Evolutionary conservation across 1,139 yeast genomes (phyloP).

Genomic region (Blastobotrys malaysiensis): DNA sequence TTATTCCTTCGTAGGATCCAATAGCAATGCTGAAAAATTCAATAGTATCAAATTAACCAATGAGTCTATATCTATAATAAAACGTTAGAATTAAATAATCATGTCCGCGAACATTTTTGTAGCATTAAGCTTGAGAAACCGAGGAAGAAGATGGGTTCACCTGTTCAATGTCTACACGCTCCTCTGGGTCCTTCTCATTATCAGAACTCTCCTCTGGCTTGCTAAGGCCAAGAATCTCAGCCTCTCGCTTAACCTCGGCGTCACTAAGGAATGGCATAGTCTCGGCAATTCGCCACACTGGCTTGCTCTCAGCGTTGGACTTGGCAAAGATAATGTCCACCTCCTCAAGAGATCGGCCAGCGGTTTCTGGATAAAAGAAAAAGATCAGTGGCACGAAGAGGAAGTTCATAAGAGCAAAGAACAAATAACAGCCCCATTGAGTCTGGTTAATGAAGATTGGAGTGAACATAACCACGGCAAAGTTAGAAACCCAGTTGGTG

Average conservation of each 20-base stretch:
- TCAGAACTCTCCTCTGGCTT: conserved; percentile 10
- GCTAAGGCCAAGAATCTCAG: conserved; percentile 25
- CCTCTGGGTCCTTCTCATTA: conserved; percentile 1
- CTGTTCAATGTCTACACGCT: not conserved
- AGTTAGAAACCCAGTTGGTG: conserved; percentile 48
- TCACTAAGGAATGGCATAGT: conserved; percentile 26
- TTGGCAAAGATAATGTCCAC: conserved; percentile 51
- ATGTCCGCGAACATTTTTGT: no score
- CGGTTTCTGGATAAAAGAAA: conserved; percentile 66
- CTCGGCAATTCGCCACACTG: conserved; percentile 28
- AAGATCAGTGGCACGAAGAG: conserved; percentile 65
- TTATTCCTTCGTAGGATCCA: no score
- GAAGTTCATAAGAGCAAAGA: conserved; percentile 41
- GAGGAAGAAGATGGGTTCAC: not conserved
- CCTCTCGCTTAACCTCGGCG: conserved; percentile 28
- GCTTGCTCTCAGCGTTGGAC: conserved; percentile 28
- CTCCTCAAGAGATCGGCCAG: conserved; percentile 58
- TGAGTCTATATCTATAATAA: not conserved
- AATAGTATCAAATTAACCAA: not conserved
- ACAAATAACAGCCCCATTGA: conserved; percentile 43
- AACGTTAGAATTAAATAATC: not conserved
- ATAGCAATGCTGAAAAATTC: no score
- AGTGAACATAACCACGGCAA: conserved; percentile 50
- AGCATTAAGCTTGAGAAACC: not conserved
- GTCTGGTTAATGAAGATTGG: conserved; percentile 45